Percentiles rank a stretch among this genome's conserved stretches.
These are phyloP conservation scores for Xylaria longipes DNA, from an alignment of 495 filamentous ascomycete species.

Conservation along the genomic window DNA sequence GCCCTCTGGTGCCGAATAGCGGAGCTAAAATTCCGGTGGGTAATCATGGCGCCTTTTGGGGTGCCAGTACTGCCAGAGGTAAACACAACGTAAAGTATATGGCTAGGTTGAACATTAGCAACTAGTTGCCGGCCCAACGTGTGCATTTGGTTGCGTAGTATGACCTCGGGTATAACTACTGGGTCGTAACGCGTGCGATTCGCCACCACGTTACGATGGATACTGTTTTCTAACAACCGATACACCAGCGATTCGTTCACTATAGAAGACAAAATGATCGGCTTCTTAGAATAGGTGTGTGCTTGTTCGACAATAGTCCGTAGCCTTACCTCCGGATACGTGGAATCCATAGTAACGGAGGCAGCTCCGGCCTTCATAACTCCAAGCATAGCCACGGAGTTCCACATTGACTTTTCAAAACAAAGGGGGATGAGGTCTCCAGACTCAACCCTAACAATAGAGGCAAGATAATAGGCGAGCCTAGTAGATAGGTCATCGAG, in stretches of 20 bases:
- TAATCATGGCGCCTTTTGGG: conserved; percentile 53
- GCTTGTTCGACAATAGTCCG: conserved; percentile 36
- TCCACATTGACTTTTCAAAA: conserved; percentile 60
- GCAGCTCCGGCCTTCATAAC: conserved; percentile 62
- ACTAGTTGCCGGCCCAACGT: too few species aligned
- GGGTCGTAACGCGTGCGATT: too few species aligned
- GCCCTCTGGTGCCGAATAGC: background rate
- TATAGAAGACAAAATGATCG: too few species aligned
- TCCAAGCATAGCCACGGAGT: conserved; percentile 61
- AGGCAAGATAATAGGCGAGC: conserved; percentile 44
- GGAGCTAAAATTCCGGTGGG: conserved; percentile 29
- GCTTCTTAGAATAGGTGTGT: conserved; percentile 39
- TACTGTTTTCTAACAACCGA: too few species aligned
- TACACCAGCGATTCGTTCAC: too few species aligned
- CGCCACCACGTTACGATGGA: too few species aligned
- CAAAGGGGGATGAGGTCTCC: conserved; percentile 60
- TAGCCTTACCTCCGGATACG: conserved; percentile 58
- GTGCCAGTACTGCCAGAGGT: too few species aligned
- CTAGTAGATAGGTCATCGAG: conserved; percentile 40
- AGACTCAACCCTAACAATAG: conserved; percentile 50
- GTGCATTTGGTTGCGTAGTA: too few species aligned
- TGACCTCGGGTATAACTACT: too few species aligned
- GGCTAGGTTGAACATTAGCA: conserved; percentile 14
- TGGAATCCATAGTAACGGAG: conserved; percentile 61
- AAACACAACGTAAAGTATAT: conserved; percentile 51